Evolutionary conservation across 305 asterid genomes (phyloP).

Genomic region (Ajuga reptans): DNA sequence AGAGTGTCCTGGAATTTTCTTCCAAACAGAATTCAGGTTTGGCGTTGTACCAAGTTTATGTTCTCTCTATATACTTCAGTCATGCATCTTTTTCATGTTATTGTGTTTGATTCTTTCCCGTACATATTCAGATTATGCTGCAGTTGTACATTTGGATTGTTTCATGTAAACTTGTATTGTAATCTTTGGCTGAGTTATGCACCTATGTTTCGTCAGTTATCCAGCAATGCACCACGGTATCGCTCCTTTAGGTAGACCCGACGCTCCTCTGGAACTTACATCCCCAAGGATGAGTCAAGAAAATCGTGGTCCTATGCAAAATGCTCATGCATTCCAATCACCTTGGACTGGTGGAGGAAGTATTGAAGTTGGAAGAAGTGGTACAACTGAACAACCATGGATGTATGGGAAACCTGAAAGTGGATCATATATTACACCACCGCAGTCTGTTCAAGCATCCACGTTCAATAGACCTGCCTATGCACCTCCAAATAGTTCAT

Average conservation of each 20-base stretch:
- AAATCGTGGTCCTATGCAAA: slow-evolving; percentile 46
- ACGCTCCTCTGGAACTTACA: slow-evolving; percentile 45
- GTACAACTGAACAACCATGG: slow-evolving; percentile 36
- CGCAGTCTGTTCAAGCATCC: slow-evolving; percentile 49
- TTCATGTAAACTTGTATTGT: slow-evolving; percentile 9
- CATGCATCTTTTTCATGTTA: slow-evolving; percentile 11
- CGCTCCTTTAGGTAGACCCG: slow-evolving; percentile 43
- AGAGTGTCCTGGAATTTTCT: slow-evolving; percentile 51
- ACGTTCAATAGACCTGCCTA: slow-evolving; percentile 48
- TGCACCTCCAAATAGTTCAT: slow-evolving; percentile 52
- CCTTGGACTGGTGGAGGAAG: slow-evolving; percentile 52
- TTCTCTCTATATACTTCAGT: slow-evolving; percentile 5
- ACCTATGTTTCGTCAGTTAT: slow-evolving; percentile 38
- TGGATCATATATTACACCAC: slow-evolving; percentile 50
- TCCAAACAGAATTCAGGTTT: slow-evolving; percentile 62
- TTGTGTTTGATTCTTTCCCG: neutral
- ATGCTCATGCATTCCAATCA: slow-evolving; percentile 48
- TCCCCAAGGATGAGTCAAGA: slow-evolving; percentile 70
- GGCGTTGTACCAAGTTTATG: slow-evolving; percentile 9
- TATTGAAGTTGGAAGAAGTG: slow-evolving; percentile 42
- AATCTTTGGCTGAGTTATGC: slow-evolving; percentile 23
- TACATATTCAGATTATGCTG: neutral
- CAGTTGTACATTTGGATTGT: neutral
- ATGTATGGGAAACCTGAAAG: slow-evolving; percentile 41
- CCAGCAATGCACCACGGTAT: slow-evolving; percentile 36